Evolutionary conservation across 257 asterid genomes (phyloP).

Genomic region (Nicotiana paniculata): DNA sequence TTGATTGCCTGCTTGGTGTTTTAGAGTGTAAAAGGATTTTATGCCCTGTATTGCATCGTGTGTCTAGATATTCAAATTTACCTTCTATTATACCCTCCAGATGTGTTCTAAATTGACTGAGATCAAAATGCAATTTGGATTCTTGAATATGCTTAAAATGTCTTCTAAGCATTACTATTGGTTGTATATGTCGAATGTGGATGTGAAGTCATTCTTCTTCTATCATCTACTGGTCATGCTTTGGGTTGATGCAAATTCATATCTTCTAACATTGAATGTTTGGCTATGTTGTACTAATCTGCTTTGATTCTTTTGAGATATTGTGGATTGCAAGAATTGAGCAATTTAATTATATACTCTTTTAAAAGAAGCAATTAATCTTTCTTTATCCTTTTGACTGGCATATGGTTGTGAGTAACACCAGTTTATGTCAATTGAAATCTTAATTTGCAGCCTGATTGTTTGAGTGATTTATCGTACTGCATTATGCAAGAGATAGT

Average conservation of each 20-base stretch:
- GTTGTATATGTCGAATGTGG: background rate
- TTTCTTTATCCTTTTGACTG: background rate
- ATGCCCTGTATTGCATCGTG: background rate
- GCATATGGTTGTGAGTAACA: background rate
- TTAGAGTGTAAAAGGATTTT: background rate
- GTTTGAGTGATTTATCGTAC: conserved; percentile 72
- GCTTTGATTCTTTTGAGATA: background rate
- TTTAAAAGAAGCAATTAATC: background rate
- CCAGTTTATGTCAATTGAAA: background rate
- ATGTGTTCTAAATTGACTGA: background rate
- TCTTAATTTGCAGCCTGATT: conserved; percentile 58
- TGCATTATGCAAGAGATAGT: conserved; percentile 67
- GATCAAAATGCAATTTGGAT: background rate
- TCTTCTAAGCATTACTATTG: background rate
- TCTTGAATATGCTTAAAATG: background rate
- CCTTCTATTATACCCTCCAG: background rate
- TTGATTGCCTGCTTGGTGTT: background rate
- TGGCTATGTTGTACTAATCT: background rate
- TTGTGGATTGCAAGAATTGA: background rate
- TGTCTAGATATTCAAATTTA: background rate
- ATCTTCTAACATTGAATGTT: background rate
- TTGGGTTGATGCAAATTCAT: background rate
- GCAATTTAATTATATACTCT: background rate
- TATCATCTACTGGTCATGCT: background rate
- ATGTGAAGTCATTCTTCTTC: background rate